Percentiles rank a stretch among this genome's conserved stretches.
Evolutionary conservation across 148 eudicot genomes (phyloP).

Genomic region (Chenopodium berlandieri): DNA sequence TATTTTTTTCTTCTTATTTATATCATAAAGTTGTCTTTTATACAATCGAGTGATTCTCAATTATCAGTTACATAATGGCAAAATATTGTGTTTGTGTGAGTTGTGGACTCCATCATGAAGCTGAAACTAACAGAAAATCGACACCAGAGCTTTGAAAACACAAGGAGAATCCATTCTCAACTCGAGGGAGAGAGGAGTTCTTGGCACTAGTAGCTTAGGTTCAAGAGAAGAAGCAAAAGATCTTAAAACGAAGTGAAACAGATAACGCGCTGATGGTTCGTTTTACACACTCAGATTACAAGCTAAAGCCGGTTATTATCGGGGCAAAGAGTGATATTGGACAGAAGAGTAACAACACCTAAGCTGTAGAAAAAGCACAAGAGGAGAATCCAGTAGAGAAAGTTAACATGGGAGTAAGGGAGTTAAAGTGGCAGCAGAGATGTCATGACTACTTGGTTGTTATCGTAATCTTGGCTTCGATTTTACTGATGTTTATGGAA

Average conservation of each 20-base stretch:
- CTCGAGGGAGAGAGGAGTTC: conserved; percentile 28
- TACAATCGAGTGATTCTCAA: not conserved
- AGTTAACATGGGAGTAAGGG: not conserved
- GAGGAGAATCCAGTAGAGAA: not conserved
- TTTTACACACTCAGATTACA: conserved; percentile 17
- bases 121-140: not conserved
- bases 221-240: conserved; percentile 30
- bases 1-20: too few relatives aligned
- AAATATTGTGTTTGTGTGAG: conserved; percentile 8
- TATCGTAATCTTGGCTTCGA: conserved; percentile 24
- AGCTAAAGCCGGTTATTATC: conserved; percentile 29
- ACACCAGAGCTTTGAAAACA: not conserved
- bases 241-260: conserved; percentile 12
- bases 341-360: not conserved
- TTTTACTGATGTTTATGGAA: conserved; percentile 26
- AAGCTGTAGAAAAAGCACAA: not conserved
- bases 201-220: conserved; percentile 21
- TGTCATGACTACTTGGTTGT: conserved; percentile 6
- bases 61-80: not conserved
- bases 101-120: not conserved
- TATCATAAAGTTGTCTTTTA: not conserved
- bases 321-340: conserved; percentile 8
- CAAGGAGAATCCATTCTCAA: conserved; percentile 19
- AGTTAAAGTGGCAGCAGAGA: not conserved
- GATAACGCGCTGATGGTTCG: conserved; percentile 24